These are phyloP conservation scores for Lodderomyces parapsilosis DNA, from an alignment of 1,139 yeast genomes.

Conservation along the genomic window DNA sequence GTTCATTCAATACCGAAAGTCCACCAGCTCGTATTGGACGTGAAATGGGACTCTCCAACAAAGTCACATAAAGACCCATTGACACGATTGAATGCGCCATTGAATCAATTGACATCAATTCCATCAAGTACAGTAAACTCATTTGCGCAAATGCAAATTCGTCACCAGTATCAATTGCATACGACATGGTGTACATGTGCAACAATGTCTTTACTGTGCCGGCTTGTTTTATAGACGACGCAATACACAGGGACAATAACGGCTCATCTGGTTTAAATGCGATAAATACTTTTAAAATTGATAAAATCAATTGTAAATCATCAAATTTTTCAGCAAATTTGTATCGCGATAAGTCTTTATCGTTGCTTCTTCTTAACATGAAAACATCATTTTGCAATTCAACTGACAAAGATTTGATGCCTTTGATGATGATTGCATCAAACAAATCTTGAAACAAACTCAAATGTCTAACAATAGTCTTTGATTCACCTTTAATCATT, in stretches of 20 bases:
- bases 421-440: slow-evolving; percentile 57
- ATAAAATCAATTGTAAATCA: slow-evolving; percentile 62
- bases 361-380: slow-evolving; percentile 24
- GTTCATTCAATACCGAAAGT: slow-evolving; percentile 46
- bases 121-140: slow-evolving; percentile 66
- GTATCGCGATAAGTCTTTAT: slow-evolving; percentile 28
- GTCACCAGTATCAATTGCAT: slow-evolving; percentile 55
- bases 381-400: slow-evolving; percentile 58
- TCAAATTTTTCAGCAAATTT: slow-evolving; percentile 50
- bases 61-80: slow-evolving; percentile 65
- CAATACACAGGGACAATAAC: slow-evolving; percentile 47
- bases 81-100: slow-evolving; percentile 68
- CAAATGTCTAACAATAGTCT: slow-evolving; percentile 39
- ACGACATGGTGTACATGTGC: slow-evolving; percentile 68
- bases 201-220: slow-evolving; percentile 65
- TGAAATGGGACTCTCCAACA: slow-evolving; percentile 76
- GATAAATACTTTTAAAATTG: slow-evolving; percentile 60
- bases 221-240: slow-evolving; percentile 52
- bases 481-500: slow-evolving; percentile 25
- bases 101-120: slow-evolving; percentile 58
- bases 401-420: slow-evolving; percentile 53
- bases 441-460: slow-evolving; percentile 56
- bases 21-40: slow-evolving; percentile 65
- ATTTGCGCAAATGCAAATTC: slow-evolving; percentile 75
- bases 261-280: slow-evolving; percentile 44